A percentile compares a stretch with the other conserved stretches of the same genome.
These are phyloP conservation scores for Xerophyta viscosa DNA, from an alignment of 106 monocot genomes.

Conservation along the genomic window DNA sequence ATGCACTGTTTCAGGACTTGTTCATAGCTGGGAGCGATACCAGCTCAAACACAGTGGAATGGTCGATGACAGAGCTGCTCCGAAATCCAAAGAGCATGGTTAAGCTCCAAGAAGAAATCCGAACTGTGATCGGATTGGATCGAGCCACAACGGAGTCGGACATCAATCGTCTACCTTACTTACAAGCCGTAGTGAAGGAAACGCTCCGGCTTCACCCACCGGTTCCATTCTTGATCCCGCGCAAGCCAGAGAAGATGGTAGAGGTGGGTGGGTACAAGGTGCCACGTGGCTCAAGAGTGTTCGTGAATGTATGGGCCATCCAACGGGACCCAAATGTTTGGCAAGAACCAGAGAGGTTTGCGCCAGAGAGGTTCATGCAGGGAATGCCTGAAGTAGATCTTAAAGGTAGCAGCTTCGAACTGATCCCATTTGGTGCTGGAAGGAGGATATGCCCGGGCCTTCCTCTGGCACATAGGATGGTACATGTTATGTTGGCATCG, in stretches of 20 bases:
- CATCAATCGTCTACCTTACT: constrained; percentile 11
- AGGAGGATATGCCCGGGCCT: constrained; percentile 13
- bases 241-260: constrained; percentile 2
- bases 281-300: constrained; percentile 9
- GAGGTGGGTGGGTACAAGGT: constrained; percentile 8
- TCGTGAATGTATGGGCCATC: constrained; percentile 33
- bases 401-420: constrained; percentile 8
- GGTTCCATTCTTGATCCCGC: constrained; percentile 16
- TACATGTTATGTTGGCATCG: constrained; percentile 13
- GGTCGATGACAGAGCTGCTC: constrained; percentile 8
- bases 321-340: constrained; percentile 16
- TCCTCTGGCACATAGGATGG: constrained; percentile 7
- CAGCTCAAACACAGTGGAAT: constrained; percentile 7
- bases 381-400: constrained; percentile 8
- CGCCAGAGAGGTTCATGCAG: constrained; percentile 27
- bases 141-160: background rate
- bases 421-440: constrained; percentile 20
- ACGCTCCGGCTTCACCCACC: constrained; percentile 20
- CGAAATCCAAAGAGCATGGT: constrained; percentile 1
- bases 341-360: constrained; percentile 19
- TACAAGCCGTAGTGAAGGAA: constrained; percentile 28
- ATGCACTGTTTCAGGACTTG: constrained; percentile 6
- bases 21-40: constrained; percentile 5
- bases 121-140: background rate
- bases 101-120: background rate